Base-by-base conservation (phyloP, 1,284 basidiomycete genomes). In the Coniferiporia weirii region DNA sequence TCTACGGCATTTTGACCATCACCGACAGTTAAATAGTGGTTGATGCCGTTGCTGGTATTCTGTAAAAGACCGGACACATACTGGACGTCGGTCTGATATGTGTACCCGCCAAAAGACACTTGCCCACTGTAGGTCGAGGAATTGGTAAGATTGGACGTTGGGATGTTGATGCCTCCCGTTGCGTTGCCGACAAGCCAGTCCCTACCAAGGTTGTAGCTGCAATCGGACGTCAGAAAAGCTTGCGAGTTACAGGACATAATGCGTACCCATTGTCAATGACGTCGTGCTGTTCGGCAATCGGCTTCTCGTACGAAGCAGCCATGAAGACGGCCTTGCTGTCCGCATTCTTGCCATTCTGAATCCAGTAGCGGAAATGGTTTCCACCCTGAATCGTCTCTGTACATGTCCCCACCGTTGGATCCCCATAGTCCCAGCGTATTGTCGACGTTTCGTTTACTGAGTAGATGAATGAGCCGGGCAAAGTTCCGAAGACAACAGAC, bases 311-410 rank as follows among this genome's bases (percentile, higher is more conserved):
- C 0, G 89, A 91, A 6, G 79, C 75, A 1, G 91, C 94, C 74
- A 97, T 76, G 70, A 98, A 98, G 59, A 90, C 79, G 6, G 94
- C 93, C 32, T 87, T 82, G 61, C 86, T 87, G 64, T 90, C 77
- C 1, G 76, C 82, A 8, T 73, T 62, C 2, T 76, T 72, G 0
- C 87, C 89, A 61, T 89, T 78, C 72, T 97, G 94, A 1, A 80
- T 71, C 91, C 92, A 98, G 72, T 95, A 95, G 27, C 95, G 83
- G 70, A 95, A 85, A 69, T 98, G 95, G 66, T 91, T 84, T 4
- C 95, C 95, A 10, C 95, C 95, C 62, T 90, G 67, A 52, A 97
- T 81, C 1, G 91, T 91, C 73, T 98, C 93, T 64, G 79, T 76
- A 70, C 93, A 94, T 1, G 91, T 83, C 0, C 93, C 93, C 15